A percentile compares a stretch with the other conserved stretches of the same genome.
Conservation (phyloP, 805 yeast species). For the Sugiyamaella valdiviana region DNA sequence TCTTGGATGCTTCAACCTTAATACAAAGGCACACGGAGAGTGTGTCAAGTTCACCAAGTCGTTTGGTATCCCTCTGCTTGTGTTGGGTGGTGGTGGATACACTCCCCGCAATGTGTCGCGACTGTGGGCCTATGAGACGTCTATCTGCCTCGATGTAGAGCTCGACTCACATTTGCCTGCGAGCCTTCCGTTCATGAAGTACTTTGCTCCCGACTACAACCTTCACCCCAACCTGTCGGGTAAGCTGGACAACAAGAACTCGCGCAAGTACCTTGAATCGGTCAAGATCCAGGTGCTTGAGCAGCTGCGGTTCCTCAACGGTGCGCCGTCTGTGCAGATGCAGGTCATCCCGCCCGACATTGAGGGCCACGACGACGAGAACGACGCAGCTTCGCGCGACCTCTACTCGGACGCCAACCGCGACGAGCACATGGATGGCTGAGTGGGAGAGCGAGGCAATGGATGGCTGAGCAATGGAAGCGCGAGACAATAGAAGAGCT, state of each 20-base stretch:
- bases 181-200: slow-evolving; percentile 65
- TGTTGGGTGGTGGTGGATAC: slow-evolving; percentile 97
- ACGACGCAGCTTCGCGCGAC: slow-evolving; percentile 33
- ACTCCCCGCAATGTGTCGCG: slow-evolving; percentile 96
- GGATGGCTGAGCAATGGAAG: neutral
- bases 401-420: slow-evolving; percentile 21
- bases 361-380: slow-evolving; percentile 34
- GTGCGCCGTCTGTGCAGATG: slow-evolving; percentile 95
- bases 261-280: slow-evolving; percentile 75
- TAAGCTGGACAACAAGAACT: slow-evolving; percentile 76
- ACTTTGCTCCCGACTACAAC: slow-evolving; percentile 87
- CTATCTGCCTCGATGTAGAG: slow-evolving; percentile 72
- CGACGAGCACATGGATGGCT: slow-evolving; percentile 10
- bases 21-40: slow-evolving; percentile 92
- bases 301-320: slow-evolving; percentile 70
- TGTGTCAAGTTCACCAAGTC: slow-evolving; percentile 84
- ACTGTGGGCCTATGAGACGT: slow-evolving; percentile 91
- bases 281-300: slow-evolving; percentile 71
- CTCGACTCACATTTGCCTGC: slow-evolving; percentile 72
- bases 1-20: slow-evolving; percentile 89
- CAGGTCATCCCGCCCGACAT: slow-evolving; percentile 74
- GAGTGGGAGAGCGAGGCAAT: neutral
- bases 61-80: slow-evolving; percentile 84
- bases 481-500: neutral
- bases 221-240: slow-evolving; percentile 80